Percentiles rank a stretch among this genome's conserved stretches.
Evolutionary conservation across 495 filamentous ascomycete genomes (phyloP).

Genomic region (Aspergillus coremiiformis): DNA sequence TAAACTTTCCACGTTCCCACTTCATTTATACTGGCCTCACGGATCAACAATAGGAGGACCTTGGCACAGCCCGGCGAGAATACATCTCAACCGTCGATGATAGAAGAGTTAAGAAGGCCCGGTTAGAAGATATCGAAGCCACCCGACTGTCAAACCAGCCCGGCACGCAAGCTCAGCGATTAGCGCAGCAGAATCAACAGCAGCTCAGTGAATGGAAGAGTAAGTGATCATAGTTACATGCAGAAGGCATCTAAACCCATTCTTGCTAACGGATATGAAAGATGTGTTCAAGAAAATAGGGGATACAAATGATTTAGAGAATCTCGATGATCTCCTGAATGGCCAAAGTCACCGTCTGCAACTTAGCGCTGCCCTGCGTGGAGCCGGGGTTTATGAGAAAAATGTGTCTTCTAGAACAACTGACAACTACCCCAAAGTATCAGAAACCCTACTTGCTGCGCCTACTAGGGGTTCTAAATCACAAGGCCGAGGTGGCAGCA

Average conservation of each 20-base stretch:
- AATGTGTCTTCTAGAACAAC: not conserved
- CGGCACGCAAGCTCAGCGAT: conserved; percentile 16
- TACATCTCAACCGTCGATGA: conserved; percentile 25
- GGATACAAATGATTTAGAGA: conserved; percentile 23
- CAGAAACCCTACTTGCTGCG: not conserved
- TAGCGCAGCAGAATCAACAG: conserved; percentile 14
- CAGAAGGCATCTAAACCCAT: not conserved
- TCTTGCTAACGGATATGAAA: conserved; percentile 9
- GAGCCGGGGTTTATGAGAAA: conserved; percentile 2
- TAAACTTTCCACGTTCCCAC: no score
- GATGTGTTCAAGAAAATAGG: conserved; percentile 21
- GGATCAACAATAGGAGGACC: conserved; percentile 20
- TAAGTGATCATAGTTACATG: conserved; percentile 11
- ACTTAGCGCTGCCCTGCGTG: conserved; percentile 12
- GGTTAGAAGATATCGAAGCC: conserved; percentile 19
- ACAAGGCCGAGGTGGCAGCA: conserved; percentile 17
- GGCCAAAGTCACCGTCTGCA: conserved; percentile 33
- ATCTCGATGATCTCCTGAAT: conserved; percentile 23
- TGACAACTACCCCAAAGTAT: not conserved
- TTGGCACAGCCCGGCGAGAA: conserved; percentile 31
- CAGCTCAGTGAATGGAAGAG: conserved; percentile 24
- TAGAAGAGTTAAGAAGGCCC: not conserved
- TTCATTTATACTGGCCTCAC: not conserved
- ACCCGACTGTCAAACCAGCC: conserved; percentile 15
- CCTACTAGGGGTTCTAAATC: not conserved